phyloP scores from a whole-genome alignment of 768 basidiomycete genomes.

The Dictyophora rubrovolvata region DNA sequence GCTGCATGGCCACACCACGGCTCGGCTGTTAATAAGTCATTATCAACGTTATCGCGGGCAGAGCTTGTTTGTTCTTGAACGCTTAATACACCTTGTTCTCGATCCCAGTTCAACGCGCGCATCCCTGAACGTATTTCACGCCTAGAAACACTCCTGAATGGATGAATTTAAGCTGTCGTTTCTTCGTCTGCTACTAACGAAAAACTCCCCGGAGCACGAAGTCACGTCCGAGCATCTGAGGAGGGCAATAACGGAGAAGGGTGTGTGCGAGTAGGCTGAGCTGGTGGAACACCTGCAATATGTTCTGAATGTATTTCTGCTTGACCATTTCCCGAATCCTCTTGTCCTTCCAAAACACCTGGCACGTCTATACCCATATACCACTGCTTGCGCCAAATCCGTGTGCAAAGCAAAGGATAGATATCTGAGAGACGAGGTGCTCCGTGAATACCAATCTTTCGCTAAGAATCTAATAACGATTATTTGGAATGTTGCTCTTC shows the following conservation, averaged over 20 bases:
- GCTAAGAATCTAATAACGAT: constrained; percentile 33
- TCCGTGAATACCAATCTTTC: constrained; percentile 25
- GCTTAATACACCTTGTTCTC: constrained; percentile 7
- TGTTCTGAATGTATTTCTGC: neutral
- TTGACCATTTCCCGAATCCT: constrained; percentile 15
- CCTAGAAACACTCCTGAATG: constrained; percentile 21
- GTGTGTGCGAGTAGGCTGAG: neutral
- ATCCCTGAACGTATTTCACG: constrained; percentile 23
- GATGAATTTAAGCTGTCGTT: constrained; percentile 10
- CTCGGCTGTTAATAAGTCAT: constrained; percentile 28
- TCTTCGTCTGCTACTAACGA: constrained; percentile 1
- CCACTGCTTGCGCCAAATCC: constrained; percentile 24
- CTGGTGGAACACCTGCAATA: neutral
- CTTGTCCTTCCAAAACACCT: constrained; percentile 17
- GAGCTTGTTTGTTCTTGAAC: constrained; percentile 1
- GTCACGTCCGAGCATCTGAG: neutral
- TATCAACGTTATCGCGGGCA: constrained; percentile 23
- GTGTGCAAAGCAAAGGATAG: constrained; percentile 30
- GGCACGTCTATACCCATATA: constrained; percentile 30
- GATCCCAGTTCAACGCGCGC: constrained; percentile 14
- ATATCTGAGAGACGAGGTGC: constrained; percentile 22
- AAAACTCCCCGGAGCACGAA: neutral
- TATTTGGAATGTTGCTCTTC: constrained; percentile 18
- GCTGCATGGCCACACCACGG: constrained; percentile 25
- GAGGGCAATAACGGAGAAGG: constrained; percentile 12